Conservation (phyloP, 768 basidiomycete species). For the Kwoniella europaea region DNA sequence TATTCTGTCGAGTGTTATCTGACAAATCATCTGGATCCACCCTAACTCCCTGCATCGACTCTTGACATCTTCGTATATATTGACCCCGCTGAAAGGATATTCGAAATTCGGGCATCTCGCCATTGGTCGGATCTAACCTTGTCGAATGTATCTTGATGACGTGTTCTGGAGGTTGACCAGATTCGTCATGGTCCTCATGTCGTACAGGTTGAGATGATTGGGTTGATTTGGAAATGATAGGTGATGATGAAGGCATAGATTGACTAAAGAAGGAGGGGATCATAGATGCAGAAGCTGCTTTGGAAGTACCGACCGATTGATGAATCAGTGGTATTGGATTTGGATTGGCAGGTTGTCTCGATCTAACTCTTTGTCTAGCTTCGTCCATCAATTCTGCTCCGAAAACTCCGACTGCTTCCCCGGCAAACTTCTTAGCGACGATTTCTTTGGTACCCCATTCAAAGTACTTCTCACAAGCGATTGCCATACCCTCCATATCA, state of each 20-base stretch:
- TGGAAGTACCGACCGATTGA: conserved; percentile 11
- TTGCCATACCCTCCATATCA: conserved; percentile 66
- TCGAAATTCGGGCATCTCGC: conserved; percentile 75
- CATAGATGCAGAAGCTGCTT: conserved; percentile 12
- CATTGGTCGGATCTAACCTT: conserved; percentile 64
- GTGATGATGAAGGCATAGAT: conserved; percentile 13
- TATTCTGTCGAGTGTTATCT: conserved; percentile 60
- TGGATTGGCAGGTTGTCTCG: conserved; percentile 55
- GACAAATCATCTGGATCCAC: conserved; percentile 60
- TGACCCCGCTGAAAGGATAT: conserved; percentile 73
- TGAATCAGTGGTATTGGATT: conserved; percentile 9
- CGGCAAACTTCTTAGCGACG: conserved; percentile 76
- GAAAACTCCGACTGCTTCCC: conserved; percentile 73
- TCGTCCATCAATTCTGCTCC: conserved; percentile 72
- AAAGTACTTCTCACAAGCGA: conserved; percentile 81
- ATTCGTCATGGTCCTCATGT: conserved; percentile 57
- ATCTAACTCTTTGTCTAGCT: conserved; percentile 68
- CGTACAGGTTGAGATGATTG: conserved; percentile 63
- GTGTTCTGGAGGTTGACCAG: conserved; percentile 26
- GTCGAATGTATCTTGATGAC: conserved; percentile 71
- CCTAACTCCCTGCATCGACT: conserved; percentile 70
- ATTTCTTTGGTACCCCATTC: conserved; percentile 88
- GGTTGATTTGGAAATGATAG: conserved; percentile 3
- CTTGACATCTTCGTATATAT: conserved; percentile 70
- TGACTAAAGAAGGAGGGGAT: conserved; percentile 59